phyloP scores from a whole-genome alignment of 352 stramenopile species.

The Phytophthora macrochlamydospora region DNA sequence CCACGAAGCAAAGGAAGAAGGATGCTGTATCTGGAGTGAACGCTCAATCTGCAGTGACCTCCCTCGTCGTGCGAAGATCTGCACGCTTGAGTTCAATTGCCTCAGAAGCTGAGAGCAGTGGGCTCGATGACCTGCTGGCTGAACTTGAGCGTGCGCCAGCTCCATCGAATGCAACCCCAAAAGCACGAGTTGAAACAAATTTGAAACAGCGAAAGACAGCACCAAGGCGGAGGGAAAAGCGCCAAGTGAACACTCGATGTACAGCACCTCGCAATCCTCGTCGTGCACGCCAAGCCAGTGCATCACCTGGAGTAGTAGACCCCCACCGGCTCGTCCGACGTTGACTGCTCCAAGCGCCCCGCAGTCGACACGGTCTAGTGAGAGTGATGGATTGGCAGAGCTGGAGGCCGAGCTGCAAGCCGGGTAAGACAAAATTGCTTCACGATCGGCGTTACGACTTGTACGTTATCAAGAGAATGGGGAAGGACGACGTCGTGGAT shows the following conservation, averaged over 20 bases:
- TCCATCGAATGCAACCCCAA: conserved; percentile 1
- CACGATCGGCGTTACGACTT: conserved; percentile 7
- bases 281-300: too few species aligned
- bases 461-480: conserved; percentile 17
- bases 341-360: conserved; percentile 12
- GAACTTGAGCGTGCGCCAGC: conserved; percentile 38
- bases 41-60: neutral
- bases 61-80: conserved; percentile 17
- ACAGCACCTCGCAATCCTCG: neutral
- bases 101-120: conserved; percentile 57
- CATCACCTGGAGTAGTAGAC: too few species aligned
- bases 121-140: conserved; percentile 49
- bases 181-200: neutral
- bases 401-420: conserved; percentile 39
- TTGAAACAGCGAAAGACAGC: conserved; percentile 9
- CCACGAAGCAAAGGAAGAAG: conserved; percentile 2
- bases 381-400: conserved; percentile 62
- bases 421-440: conserved; percentile 13
- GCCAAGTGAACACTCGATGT: conserved; percentile 6
- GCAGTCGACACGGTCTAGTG: conserved; percentile 34
- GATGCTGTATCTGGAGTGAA: conserved; percentile 1
- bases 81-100: conserved; percentile 33
- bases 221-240: conserved; percentile 2
- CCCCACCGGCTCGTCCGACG: neutral
- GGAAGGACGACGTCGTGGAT: conserved; percentile 18